A percentile compares a stretch with the other conserved stretches of the same genome.
Conservation (phyloP, 2,329 filamentous ascomycete genomes). For the Aureobasidium sp. region DNA sequence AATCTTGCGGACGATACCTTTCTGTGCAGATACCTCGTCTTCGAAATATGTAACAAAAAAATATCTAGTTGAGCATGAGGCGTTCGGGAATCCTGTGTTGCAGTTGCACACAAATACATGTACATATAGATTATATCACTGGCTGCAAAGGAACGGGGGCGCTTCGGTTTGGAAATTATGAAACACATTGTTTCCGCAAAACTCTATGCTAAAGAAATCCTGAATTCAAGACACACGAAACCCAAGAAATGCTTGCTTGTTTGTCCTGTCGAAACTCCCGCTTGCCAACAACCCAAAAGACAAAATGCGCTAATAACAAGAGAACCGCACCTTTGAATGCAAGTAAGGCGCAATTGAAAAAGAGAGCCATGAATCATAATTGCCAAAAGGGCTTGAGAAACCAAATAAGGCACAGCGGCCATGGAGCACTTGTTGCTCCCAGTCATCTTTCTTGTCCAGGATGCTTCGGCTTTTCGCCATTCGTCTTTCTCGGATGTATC, state of each 20-base stretch:
- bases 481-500: conserved; percentile 34
- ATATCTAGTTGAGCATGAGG: background rate
- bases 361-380: background rate
- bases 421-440: background rate
- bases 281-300: background rate
- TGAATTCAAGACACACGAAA: background rate
- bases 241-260: background rate
- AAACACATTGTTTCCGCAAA: background rate
- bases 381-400: background rate
- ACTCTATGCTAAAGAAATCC: background rate
- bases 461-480: conserved; percentile 12
- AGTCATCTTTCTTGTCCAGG: background rate
- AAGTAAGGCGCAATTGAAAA: background rate
- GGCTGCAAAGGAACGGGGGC: background rate
- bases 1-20: no score
- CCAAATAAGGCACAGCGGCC: background rate
- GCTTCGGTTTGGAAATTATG: background rate
- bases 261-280: background rate
- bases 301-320: background rate
- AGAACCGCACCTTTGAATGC: background rate
- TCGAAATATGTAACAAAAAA: background rate
- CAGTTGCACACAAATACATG: background rate
- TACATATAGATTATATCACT: background rate
- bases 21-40: background rate
- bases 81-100: background rate